Conservation (phyloP, 371 early-diverging fungal genomes). For the Rhizomucor pusillus region DNA sequence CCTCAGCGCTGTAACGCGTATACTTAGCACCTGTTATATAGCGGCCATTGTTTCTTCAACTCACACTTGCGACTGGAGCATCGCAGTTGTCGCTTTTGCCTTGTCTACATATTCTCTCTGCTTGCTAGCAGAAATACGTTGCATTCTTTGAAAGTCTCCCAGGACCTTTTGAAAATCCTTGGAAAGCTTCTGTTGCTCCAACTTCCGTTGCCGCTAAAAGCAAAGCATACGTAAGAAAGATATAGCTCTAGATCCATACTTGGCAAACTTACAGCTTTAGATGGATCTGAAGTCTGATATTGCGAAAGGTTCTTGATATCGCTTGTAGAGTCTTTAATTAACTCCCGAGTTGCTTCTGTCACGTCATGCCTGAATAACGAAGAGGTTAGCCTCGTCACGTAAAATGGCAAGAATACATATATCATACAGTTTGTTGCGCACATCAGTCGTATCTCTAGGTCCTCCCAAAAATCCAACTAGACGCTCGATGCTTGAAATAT, state of each 20-base stretch:
- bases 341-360: conserved; percentile 79
- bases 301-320: conserved; percentile 72
- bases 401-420: conserved; percentile 1
- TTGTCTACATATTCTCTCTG: conserved; percentile 85
- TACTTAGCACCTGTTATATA: background rate
- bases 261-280: conserved; percentile 24
- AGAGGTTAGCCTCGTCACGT: background rate
- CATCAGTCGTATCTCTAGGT: conserved; percentile 70
- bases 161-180: conserved; percentile 92
- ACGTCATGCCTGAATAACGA: conserved; percentile 62
- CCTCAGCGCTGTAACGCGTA: conserved; percentile 19
- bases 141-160: conserved; percentile 83
- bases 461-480: conserved; percentile 79
- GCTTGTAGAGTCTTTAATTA: conserved; percentile 73
- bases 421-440: conserved; percentile 73
- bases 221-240: conserved; percentile 6
- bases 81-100: conserved; percentile 49
- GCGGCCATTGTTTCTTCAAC: conserved; percentile 1
- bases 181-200: conserved; percentile 80
- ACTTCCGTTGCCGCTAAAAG: conserved; percentile 66
- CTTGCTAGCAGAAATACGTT: conserved; percentile 80
- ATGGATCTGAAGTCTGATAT: conserved; percentile 24
- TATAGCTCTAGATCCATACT: conserved; percentile 22
- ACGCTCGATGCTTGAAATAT: conserved; percentile 80
- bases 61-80: conserved; percentile 39